phyloP scores from a whole-genome alignment of 164 flowering plant genomes.

The Houttuynia cordata region DNA sequence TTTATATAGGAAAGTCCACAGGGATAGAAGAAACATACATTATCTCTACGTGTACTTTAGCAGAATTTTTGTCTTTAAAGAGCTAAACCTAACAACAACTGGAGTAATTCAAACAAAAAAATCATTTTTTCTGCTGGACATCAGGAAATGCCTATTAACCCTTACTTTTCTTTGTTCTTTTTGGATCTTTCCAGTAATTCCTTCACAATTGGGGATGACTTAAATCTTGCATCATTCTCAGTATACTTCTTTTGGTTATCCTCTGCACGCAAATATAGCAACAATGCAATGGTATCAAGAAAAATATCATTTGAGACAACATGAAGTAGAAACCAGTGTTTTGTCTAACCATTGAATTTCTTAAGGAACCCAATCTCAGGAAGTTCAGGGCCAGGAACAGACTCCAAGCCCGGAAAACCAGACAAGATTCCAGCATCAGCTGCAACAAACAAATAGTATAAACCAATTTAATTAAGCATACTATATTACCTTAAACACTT shows the following conservation, averaged over 20 bases:
- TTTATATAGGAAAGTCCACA: no score
- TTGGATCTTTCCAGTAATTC: constrained; percentile 9
- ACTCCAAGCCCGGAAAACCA: constrained; percentile 13
- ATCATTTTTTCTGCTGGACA: no score
- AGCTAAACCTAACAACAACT: not conserved
- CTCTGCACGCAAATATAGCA: constrained; percentile 7
- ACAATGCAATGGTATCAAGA: not conserved
- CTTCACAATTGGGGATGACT: constrained; percentile 10
- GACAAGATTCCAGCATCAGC: constrained; percentile 12
- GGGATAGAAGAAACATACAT: no score
- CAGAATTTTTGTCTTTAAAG: no score
- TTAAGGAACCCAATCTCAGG: constrained; percentile 13
- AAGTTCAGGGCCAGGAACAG: constrained; percentile 14
- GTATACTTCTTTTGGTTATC: constrained; percentile 16
- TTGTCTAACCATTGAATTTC: constrained; percentile 6
- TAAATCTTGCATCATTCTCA: constrained; percentile 10
- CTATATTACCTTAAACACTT: not conserved
- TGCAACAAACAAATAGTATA: constrained; percentile 2
- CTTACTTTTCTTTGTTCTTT: constrained; percentile 12
- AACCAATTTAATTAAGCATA: not conserved
- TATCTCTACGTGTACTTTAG: no score
- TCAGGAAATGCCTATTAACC: no score
- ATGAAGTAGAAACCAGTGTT: not conserved
- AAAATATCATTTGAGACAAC: not conserved
- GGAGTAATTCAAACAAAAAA: no score